Conservation (phyloP, 1,284 basidiomycete genomes). For the Marasmius oreades region DNA sequence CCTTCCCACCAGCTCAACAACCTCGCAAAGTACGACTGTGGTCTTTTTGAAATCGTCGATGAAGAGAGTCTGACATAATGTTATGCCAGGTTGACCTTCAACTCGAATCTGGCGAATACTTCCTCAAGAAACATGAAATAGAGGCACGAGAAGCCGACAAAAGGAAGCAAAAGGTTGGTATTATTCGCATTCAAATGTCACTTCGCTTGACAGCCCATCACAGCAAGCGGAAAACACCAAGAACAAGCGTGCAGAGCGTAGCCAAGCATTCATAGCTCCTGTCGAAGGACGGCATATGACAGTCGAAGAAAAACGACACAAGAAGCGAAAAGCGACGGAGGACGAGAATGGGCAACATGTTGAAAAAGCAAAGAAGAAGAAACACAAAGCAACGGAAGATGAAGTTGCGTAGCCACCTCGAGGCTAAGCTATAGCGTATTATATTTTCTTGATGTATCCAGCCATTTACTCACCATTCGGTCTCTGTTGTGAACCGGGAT, state of each 20-base stretch:
- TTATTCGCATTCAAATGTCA: neutral
- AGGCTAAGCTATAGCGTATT: no score
- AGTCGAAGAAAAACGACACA: conserved; percentile 75
- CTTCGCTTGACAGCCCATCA: conserved; percentile 12
- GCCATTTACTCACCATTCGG: no score
- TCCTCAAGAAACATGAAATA: conserved; percentile 87
- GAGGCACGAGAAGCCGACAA: conserved; percentile 60
- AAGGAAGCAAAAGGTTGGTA: conserved; percentile 65
- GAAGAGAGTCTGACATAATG: neutral
- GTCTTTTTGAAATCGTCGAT: neutral
- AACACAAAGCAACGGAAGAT: conserved; percentile 16
- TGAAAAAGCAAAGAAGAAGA: conserved; percentile 17
- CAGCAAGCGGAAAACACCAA: conserved; percentile 76
- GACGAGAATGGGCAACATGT: conserved; percentile 14
- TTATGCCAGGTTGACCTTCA: conserved; percentile 77
- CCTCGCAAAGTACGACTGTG: conserved; percentile 74
- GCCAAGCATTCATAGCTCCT: conserved; percentile 83
- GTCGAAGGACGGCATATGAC: conserved; percentile 66
- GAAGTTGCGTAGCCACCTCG: neutral
- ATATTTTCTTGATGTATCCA: no score
- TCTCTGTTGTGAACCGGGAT: no score
- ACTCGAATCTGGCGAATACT: conserved; percentile 96
- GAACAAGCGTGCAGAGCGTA: conserved; percentile 71
- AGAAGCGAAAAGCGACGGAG: conserved; percentile 34
- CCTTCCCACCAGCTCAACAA: conserved; percentile 94